phyloP scores from a whole-genome alignment of 371 early-diverging fungal genomes.

The Mucor plumbeus region DNA sequence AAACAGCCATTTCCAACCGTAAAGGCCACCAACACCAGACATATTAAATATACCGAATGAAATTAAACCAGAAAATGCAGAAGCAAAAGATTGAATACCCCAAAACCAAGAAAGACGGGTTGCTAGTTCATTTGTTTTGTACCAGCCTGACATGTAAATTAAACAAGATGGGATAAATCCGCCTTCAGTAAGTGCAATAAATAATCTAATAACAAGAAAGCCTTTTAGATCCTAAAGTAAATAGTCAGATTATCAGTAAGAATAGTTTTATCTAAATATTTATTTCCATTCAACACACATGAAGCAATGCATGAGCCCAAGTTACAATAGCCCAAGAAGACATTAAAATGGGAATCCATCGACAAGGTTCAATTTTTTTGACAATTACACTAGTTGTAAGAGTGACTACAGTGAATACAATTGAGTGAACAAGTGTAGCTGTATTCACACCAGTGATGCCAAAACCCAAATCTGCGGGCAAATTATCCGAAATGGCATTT shows the following conservation, averaged over 20 bases:
- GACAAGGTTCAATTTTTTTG: constrained; percentile 58
- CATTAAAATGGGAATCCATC: constrained; percentile 67
- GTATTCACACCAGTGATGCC: constrained; percentile 45
- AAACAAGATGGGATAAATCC: constrained; percentile 67
- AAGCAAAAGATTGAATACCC: constrained; percentile 62
- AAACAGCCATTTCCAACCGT: constrained; percentile 67
- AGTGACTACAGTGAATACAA: constrained; percentile 44
- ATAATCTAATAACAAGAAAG: constrained; percentile 33
- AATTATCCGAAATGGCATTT: constrained; percentile 52
- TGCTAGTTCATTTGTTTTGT: constrained; percentile 64
- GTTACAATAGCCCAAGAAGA: constrained; percentile 63
- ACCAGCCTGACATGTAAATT: constrained; percentile 62
- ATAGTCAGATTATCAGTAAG: not conserved
- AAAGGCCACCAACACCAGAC: constrained; percentile 57
- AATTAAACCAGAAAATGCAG: constrained; percentile 63
- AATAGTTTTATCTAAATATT: not conserved
- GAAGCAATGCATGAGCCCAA: constrained; percentile 43
- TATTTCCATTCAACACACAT: constrained; percentile 19
- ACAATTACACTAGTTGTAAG: constrained; percentile 56
- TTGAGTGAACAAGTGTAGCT: constrained; percentile 38
- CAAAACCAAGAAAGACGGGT: constrained; percentile 64
- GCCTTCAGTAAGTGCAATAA: constrained; percentile 51
- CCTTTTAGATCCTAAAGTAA: constrained; percentile 26
- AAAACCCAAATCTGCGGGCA: constrained; percentile 47
- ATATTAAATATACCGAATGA: constrained; percentile 62